Conservation (phyloP, 257 asterid genomes). For the Solanum sitiens region DNA sequence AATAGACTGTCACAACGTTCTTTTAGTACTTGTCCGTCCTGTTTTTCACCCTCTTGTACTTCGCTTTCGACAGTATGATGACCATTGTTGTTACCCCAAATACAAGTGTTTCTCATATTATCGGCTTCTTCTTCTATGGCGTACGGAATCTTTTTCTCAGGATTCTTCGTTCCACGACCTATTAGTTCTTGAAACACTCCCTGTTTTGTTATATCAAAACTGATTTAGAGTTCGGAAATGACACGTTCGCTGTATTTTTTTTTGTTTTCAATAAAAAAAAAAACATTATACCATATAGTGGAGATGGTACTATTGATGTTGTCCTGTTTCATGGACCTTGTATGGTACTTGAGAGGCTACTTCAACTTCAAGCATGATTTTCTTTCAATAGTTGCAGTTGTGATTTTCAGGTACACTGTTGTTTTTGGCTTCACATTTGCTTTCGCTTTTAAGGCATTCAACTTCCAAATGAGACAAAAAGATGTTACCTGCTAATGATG, state of each 20-base stretch:
- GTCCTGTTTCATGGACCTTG: conserved; percentile 50
- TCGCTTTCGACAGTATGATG: neutral
- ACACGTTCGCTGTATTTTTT: neutral
- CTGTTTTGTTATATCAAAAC: neutral
- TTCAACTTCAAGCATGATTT: conserved; percentile 34
- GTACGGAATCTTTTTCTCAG: neutral
- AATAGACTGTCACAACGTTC: neutral
- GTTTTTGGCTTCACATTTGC: conserved; percentile 35
- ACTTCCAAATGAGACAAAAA: conserved; percentile 35
- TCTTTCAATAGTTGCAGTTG: conserved; percentile 30
- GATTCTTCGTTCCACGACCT: neutral
- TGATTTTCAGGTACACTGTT: conserved; percentile 12
- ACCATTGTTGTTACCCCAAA: neutral
- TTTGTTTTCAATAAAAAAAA: neutral
- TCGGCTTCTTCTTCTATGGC: neutral
- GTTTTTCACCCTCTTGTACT: neutral
- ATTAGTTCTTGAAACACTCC: neutral
- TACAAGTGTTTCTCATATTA: neutral
- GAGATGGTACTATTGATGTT: conserved; percentile 71
- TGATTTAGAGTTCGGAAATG: neutral
- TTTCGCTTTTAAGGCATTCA: conserved; percentile 25
- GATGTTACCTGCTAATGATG: neutral
- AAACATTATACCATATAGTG: conserved; percentile 60
- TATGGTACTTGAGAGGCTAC: conserved; percentile 39
- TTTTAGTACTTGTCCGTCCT: neutral